phyloP scores from a whole-genome alignment of 2,329 filamentous ascomycete genomes.

The Hypoxylon sp. region DNA sequence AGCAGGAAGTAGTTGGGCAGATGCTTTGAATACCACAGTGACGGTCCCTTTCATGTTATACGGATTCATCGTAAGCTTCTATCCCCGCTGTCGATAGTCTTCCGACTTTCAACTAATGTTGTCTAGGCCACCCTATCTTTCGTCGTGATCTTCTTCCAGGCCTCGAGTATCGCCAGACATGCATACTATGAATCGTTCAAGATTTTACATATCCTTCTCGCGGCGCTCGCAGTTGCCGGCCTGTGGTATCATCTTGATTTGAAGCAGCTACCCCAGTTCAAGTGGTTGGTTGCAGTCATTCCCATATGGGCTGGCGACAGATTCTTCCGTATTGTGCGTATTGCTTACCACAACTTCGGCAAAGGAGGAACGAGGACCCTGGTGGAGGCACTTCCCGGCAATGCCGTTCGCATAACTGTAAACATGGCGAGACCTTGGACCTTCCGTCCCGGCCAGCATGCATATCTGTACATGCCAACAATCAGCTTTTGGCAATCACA shows the following conservation, averaged over 20 bases:
- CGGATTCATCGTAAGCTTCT: slow-evolving; percentile 72
- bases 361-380: slow-evolving; percentile 75
- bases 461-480: slow-evolving; percentile 82
- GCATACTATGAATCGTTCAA: slow-evolving; percentile 86
- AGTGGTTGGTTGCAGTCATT: slow-evolving; percentile 72
- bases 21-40: slow-evolving; percentile 55
- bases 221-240: slow-evolving; percentile 70
- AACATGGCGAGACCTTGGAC: slow-evolving; percentile 82
- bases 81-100: not conserved
- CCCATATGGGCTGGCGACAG: slow-evolving; percentile 78
- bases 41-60: slow-evolving; percentile 65
- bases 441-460: slow-evolving; percentile 81
- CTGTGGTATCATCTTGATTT: slow-evolving; percentile 77
- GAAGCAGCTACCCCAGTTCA: slow-evolving; percentile 66
- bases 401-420: slow-evolving; percentile 79
- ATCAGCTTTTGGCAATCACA: slow-evolving; percentile 81
- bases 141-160: slow-evolving; percentile 74
- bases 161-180: slow-evolving; percentile 77
- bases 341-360: slow-evolving; percentile 76
- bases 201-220: slow-evolving; percentile 75
- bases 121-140: slow-evolving; percentile 70
- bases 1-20: slow-evolving; percentile 62
- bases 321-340: slow-evolving; percentile 66
- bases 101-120: slow-evolving; percentile 24
- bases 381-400: slow-evolving; percentile 81